Evolutionary conservation across 441 rosid genomes (phyloP), one percentile per base, ranked within the genome.

Genomic region (Erodium texanum): DNA sequence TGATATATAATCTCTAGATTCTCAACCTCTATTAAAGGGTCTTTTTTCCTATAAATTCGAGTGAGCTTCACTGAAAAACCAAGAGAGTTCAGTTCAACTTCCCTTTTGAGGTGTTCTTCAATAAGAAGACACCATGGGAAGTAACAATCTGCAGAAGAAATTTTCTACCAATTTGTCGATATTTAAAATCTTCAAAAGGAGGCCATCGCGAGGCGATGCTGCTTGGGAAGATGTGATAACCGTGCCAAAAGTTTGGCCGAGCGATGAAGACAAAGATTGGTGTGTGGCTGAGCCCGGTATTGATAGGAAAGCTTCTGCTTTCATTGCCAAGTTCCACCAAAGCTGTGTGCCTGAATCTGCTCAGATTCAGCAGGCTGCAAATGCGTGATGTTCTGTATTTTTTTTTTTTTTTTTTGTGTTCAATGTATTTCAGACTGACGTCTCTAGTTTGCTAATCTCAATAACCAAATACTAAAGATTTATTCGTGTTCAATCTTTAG

Each of bases 281-380:
- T 80, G 82, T 73, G 74, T 66, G 67, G 86, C 86, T 1, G 92
- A 86, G 79, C 93, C 93, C 38, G 83, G 89, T n/a, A 84, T 93
- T 24, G 86, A 93, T 79, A 70, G 75, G 11, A 89, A 76, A 78
- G 92, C 94, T 50, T 62, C 82, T 0, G 85, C 68, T 66, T 89
- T 87, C 77, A 89, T 89, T 3, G 82, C 81, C 38, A 81, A 78
- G 68, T 80, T 87, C 77, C 88, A 82, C 45, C 73, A 78, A 18
- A 74, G 78, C 64, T 82, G 80, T 1, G 56, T 82, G 80, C 72
- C 82, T 0, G 87, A 85, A 69, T 73, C 87, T 11, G 81, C 81
- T 65, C 69, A 79, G 66, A 63, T 32, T 27, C 27, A 61, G 23
- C 34, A 61, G 64, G n/a, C 64, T 23, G 29, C 64, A 61, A 61